Conservation (phyloP, 768 basidiomycete species). For the Phanerochaete carnosa region DNA sequence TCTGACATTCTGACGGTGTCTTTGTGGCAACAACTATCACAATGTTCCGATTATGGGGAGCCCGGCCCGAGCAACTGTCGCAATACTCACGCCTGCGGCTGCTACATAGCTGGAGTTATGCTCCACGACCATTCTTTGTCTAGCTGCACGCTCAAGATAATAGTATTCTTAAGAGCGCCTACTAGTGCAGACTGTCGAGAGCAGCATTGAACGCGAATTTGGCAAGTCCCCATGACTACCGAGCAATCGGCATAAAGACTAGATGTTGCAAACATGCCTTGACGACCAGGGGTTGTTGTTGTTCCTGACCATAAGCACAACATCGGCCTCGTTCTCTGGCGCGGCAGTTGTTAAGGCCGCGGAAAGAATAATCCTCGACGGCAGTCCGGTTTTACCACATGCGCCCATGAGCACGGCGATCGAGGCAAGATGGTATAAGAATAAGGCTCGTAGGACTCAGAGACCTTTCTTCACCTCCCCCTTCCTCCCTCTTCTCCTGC, state of each 20-base stretch:
- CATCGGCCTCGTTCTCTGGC: neutral
- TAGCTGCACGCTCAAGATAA: neutral
- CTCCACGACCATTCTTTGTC: neutral
- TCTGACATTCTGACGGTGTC: constrained; percentile 6
- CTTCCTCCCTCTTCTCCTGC: constrained; percentile 15
- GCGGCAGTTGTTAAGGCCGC: constrained; percentile 1
- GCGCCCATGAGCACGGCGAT: constrained; percentile 1
- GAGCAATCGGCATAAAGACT: neutral
- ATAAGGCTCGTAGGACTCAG: neutral
- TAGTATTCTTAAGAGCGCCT: neutral
- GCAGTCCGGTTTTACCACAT: neutral
- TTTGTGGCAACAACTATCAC: neutral
- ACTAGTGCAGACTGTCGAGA: neutral
- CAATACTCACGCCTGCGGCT: neutral
- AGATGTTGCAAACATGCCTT: neutral
- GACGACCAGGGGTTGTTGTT: constrained; percentile 4
- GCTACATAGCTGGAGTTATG: neutral
- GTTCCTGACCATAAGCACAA: neutral
- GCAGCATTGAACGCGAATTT: neutral
- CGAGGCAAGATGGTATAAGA: neutral
- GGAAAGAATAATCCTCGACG: neutral
- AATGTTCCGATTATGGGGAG: neutral
- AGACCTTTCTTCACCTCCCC: constrained; percentile 5
- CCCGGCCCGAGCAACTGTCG: no score
- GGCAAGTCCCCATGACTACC: constrained; percentile 4